phyloP scores from a whole-genome alignment of 306 rosid genomes.

The Lathyrus sativus region DNA sequence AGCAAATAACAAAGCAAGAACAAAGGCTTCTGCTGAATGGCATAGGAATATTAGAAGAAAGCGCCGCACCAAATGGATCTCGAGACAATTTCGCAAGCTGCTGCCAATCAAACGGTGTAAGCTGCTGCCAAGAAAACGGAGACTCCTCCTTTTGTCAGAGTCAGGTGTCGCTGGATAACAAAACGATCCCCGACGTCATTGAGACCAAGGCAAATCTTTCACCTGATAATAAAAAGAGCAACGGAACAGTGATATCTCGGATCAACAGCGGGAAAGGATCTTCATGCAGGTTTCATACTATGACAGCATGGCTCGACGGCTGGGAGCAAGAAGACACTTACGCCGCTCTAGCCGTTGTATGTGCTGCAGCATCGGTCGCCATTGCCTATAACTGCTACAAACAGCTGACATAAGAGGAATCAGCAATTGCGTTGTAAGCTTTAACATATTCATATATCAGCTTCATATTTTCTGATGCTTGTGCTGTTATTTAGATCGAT shows the following conservation, averaged over 20 bases:
- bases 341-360: conserved; percentile 77
- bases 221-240: conserved; percentile 51
- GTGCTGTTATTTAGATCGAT: conserved; percentile 31
- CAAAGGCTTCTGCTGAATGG: conserved; percentile 57
- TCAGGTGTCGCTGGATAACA: conserved; percentile 38
- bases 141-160: conserved; percentile 60
- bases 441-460: conserved; percentile 8
- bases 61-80: conserved; percentile 3
- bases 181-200: conserved; percentile 41
- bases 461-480: conserved; percentile 24
- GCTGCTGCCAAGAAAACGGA: conserved; percentile 67
- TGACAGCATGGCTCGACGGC: conserved; percentile 79
- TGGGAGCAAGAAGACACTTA: conserved; percentile 94
- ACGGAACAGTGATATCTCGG: conserved; percentile 44
- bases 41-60: conserved; percentile 46
- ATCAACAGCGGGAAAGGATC: conserved; percentile 58
- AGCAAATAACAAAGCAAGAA: conserved; percentile 65
- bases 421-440: conserved; percentile 29
- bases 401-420: conserved; percentile 51
- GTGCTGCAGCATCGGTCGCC: conserved; percentile 79
- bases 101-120: conserved; percentile 42
- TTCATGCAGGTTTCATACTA: conserved; percentile 52
- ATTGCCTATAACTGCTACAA: conserved; percentile 87
- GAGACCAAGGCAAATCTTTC: conserved; percentile 46
- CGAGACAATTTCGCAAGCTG: conserved; percentile 23